These are phyloP conservation scores for Vanrija pseudolonga DNA, from an alignment of 1,284 basidiomycete species.

Conservation along the genomic window DNA sequence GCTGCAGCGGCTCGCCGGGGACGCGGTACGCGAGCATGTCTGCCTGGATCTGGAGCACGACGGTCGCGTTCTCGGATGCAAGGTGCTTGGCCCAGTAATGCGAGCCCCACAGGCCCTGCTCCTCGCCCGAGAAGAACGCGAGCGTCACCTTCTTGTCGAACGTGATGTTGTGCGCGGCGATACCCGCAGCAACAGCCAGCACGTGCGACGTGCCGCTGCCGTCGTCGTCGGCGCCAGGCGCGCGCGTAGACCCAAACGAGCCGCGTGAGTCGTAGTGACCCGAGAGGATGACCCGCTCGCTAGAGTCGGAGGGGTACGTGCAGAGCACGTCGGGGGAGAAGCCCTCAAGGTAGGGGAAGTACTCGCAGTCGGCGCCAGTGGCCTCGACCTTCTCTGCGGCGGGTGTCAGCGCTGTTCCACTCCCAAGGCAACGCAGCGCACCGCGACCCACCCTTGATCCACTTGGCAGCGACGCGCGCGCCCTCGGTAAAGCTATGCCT, in stretches of 20 bases:
- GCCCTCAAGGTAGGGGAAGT: conserved; percentile 62
- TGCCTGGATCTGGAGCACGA: conserved; percentile 77
- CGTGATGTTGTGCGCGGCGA: conserved; percentile 59
- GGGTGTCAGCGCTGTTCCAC: background rate
- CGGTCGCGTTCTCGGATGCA: conserved; percentile 56
- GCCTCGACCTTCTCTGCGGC: conserved; percentile 57
- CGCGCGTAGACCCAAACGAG: conserved; percentile 69
- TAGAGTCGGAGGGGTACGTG: conserved; percentile 48
- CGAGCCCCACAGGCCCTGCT: conserved; percentile 52
- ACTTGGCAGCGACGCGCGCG: conserved; percentile 64
- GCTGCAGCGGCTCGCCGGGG: conserved; percentile 68
- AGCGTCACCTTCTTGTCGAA: conserved; percentile 48
- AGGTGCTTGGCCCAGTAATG: conserved; percentile 40
- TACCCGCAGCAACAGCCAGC: conserved; percentile 69
- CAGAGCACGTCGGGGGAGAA: conserved; percentile 83
- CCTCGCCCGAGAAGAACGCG: conserved; percentile 52
- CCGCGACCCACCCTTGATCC: conserved; percentile 59
- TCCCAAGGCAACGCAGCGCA: too few species aligned
- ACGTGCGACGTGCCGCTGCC: conserved; percentile 60
- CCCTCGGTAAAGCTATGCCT: conserved; percentile 74
- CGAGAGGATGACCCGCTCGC: conserved; percentile 58
- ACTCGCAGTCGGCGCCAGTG: conserved; percentile 67
- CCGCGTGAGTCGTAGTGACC: conserved; percentile 84
- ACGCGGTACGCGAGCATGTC: conserved; percentile 80
- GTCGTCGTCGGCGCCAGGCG: conserved; percentile 74